These are phyloP conservation scores for Trichocladium uniseriatum DNA, from an alignment of 495 filamentous ascomycete genomes.

Conservation along the genomic window DNA sequence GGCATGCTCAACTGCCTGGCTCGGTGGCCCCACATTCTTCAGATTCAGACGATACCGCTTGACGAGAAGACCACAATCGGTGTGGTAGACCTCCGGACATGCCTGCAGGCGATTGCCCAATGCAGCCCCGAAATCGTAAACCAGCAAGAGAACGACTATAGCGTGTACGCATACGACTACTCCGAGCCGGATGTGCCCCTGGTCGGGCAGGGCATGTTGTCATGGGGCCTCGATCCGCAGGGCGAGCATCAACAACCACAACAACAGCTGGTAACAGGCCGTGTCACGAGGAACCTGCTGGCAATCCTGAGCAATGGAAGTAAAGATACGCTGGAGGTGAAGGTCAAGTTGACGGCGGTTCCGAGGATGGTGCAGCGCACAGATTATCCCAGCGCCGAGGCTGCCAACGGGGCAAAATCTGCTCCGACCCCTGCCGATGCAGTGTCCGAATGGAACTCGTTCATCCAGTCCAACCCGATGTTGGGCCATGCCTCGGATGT, in stretches of 20 bases:
- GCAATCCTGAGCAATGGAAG: slow-evolving; percentile 74
- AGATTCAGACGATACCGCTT: slow-evolving; percentile 68
- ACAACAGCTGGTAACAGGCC: slow-evolving; percentile 71
- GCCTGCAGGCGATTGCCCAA: slow-evolving; percentile 71
- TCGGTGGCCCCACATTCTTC: slow-evolving; percentile 71
- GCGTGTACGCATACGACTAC: slow-evolving; percentile 93
- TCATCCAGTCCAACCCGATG: slow-evolving; percentile 35
- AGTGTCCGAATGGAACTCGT: slow-evolving; percentile 41
- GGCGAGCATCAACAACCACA: slow-evolving; percentile 45
- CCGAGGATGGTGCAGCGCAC: slow-evolving; percentile 54
- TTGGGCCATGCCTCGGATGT: slow-evolving; percentile 25
- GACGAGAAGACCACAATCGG: slow-evolving; percentile 69
- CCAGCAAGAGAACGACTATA: slow-evolving; percentile 80
- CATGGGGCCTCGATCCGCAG: slow-evolving; percentile 57
- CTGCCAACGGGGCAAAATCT: slow-evolving; percentile 15
- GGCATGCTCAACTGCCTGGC: slow-evolving; percentile 86
- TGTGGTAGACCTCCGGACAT: slow-evolving; percentile 81
- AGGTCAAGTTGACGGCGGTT: slow-evolving; percentile 76
- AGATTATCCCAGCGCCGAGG: slow-evolving; percentile 16
- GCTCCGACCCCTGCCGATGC: slow-evolving; percentile 32
- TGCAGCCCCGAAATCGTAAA: slow-evolving; percentile 81
- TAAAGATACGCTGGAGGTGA: slow-evolving; percentile 90
- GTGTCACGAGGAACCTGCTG: slow-evolving; percentile 75
- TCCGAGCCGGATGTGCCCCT: slow-evolving; percentile 89
- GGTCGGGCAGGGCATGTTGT: slow-evolving; percentile 94